phyloP scores from a whole-genome alignment of 2,329 filamentous ascomycete species.

The Colletotrichum falcatum region DNA sequence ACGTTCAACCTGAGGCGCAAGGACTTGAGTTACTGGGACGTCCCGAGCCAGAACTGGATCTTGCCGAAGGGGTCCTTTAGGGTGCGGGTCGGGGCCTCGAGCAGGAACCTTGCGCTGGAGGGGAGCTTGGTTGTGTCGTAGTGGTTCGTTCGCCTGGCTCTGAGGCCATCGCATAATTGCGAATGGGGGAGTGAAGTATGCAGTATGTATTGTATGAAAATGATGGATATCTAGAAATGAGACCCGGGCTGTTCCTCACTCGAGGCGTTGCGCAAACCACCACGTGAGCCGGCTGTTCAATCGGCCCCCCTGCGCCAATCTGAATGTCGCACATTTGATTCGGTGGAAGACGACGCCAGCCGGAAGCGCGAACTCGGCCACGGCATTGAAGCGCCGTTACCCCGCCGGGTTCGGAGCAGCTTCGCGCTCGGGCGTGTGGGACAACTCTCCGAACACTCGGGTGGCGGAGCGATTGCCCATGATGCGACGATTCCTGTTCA shows the following conservation, averaged over 20 bases:
- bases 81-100: constrained; percentile 59
- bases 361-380: not conserved
- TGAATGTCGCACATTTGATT: not conserved
- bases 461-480: constrained; percentile 5
- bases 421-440: constrained; percentile 28
- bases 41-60: constrained; percentile 69
- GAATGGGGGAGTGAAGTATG: not conserved
- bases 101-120: constrained; percentile 58
- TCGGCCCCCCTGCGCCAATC: not conserved
- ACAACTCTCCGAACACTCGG: constrained; percentile 14
- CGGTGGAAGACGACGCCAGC: constrained; percentile 2
- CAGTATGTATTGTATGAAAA: not conserved
- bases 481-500: constrained; percentile 18
- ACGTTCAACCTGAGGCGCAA: constrained; percentile 68
- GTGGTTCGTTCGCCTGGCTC: no score
- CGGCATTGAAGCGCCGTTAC: constrained; percentile 2
- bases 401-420: not conserved
- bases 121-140: constrained; percentile 42
- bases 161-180: not conserved
- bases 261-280: not conserved
- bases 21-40: constrained; percentile 76
- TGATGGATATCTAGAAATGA: not conserved
- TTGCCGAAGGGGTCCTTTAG: constrained; percentile 59
- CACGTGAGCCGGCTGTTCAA: not conserved
- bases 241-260: not conserved